phyloP scores from a whole-genome alignment of 345 rosid genomes.

The Luvunga scandens region DNA sequence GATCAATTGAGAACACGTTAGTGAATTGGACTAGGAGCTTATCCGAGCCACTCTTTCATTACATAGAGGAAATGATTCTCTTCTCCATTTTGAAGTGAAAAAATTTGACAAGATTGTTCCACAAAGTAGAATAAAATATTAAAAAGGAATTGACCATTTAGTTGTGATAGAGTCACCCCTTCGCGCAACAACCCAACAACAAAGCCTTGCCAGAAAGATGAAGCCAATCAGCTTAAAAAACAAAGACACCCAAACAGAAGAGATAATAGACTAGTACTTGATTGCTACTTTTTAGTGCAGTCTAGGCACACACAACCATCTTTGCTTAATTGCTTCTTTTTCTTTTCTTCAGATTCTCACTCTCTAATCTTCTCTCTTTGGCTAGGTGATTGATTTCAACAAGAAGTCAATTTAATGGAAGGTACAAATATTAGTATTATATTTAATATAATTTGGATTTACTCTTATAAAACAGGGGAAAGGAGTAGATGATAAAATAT shows the following conservation, averaged over 20 bases:
- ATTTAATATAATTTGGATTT: not conserved
- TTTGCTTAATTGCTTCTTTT: not conserved
- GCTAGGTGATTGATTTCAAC: too few relatives aligned
- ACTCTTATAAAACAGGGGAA: not conserved
- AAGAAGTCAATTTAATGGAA: too few relatives aligned
- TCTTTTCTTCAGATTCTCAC: not conserved
- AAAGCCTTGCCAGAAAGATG: not conserved
- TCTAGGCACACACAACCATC: not conserved
- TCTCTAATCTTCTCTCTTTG: not conserved
- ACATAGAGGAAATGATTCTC: conserved; percentile 4
- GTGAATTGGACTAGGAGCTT: not conserved
- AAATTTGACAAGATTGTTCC: conserved; percentile 14
- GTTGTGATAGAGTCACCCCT: not conserved
- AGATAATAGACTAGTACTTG: not conserved
- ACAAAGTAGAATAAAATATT: conserved; percentile 1
- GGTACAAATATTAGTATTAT: too few relatives aligned
- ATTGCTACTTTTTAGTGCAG: not conserved
- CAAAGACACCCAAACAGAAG: not conserved
- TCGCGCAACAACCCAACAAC: conserved; percentile 11
- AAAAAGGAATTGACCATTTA: not conserved
- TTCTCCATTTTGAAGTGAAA: conserved; percentile 5
- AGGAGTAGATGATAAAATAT: not conserved
- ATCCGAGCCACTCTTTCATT: not conserved
- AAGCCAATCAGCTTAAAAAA: not conserved
- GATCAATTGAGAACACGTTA: not conserved